Conservation (phyloP, 2,329 filamentous ascomycete genomes). For the Fusarium siculi region DNA sequence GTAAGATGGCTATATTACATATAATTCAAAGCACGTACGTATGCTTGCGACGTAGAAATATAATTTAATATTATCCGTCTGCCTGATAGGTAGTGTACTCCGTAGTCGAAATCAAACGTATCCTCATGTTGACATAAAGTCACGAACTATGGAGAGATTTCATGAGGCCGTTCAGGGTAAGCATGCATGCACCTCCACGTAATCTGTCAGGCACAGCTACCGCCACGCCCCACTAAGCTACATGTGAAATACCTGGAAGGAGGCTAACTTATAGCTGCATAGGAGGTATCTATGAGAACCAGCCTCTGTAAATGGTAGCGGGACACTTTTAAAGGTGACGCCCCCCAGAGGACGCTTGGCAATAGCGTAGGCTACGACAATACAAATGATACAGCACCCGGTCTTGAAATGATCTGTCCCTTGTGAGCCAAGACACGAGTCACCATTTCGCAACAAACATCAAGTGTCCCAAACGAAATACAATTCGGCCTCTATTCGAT, state of each 20-base stretch:
- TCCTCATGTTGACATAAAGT: not conserved
- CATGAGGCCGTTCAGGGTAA: slow-evolving; percentile 18
- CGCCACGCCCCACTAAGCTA: slow-evolving; percentile 9
- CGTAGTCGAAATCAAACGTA: not conserved
- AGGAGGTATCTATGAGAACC: slow-evolving; percentile 2
- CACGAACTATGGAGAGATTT: not conserved
- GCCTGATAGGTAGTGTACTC: not conserved
- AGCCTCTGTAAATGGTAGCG: not conserved
- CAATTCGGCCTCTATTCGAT: not conserved
- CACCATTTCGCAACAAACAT: slow-evolving; percentile 19
- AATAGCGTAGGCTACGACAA: slow-evolving; percentile 33
- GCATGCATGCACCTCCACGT: slow-evolving; percentile 26
- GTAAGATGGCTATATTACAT: not conserved
- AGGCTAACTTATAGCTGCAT: rapidly evolving
- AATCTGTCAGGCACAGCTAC: slow-evolving; percentile 28
- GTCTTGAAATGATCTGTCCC: slow-evolving; percentile 41
- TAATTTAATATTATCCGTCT: not conserved
- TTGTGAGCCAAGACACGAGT: slow-evolving; percentile 27
- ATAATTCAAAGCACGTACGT: not conserved
- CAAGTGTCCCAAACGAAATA: slow-evolving; percentile 5
- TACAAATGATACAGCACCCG: slow-evolving; percentile 26
- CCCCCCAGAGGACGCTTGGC: slow-evolving; percentile 27
- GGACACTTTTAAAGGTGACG: slow-evolving; percentile 12
- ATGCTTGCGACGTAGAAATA: not conserved
- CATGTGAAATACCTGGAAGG: not conserved